A percentile compares a stretch with the other conserved stretches of the same genome.
Evolutionary conservation across 2,329 filamentous ascomycete genomes (phyloP).

Genomic region (Phialemoniopsis sp.): DNA sequence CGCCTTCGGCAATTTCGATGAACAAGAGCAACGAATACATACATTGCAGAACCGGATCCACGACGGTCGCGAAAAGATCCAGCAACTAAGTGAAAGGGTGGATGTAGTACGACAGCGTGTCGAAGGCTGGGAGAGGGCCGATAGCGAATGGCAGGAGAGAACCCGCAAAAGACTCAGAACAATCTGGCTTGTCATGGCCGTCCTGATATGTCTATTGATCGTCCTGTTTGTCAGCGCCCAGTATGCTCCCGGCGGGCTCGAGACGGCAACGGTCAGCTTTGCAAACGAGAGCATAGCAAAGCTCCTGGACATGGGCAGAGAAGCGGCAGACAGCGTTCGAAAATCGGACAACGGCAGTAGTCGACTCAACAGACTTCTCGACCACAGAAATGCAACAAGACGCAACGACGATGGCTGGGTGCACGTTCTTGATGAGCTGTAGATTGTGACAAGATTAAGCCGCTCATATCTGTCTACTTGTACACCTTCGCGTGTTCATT

Average conservation of each 20-base stretch:
- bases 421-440: conserved; percentile 43
- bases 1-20: conserved; percentile 56
- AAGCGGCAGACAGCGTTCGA: not conserved
- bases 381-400: too few species aligned
- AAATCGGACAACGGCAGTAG: too few species aligned
- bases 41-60: conserved; percentile 58
- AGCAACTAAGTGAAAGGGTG: conserved; percentile 57
- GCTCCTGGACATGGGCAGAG: conserved; percentile 5
- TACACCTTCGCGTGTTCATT: too few species aligned
- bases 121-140: conserved; percentile 63
- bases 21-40: conserved; percentile 61
- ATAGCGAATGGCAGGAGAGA: conserved; percentile 64
- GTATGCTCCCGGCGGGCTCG: conserved; percentile 16
- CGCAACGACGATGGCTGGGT: conserved; percentile 27
- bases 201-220: conserved; percentile 38
- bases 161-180: conserved; percentile 59
- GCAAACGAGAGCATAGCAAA: conserved; percentile 9
- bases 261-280: conserved; percentile 3
- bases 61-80: conserved; percentile 54
- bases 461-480: too few species aligned
- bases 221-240: conserved; percentile 33
- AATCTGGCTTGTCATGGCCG: conserved; percentile 57
- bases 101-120: conserved; percentile 60
- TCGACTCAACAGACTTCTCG: too few species aligned
- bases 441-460: too few species aligned